These are phyloP conservation scores for Diaporthe sp. DNA, from an alignment of 2,329 filamentous ascomycete genomes.

Conservation along the genomic window DNA sequence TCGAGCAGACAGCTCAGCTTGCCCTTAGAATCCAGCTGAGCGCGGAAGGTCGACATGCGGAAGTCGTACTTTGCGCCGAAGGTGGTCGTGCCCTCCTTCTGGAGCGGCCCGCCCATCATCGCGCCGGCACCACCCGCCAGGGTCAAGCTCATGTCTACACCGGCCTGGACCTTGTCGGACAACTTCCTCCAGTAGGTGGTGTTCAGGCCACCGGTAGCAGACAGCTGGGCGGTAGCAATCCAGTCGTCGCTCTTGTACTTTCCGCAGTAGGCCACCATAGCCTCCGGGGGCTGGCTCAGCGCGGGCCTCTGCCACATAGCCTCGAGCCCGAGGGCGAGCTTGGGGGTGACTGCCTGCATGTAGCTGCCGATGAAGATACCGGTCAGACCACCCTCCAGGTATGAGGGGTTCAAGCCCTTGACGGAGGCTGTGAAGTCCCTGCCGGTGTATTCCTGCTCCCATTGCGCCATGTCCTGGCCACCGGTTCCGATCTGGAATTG, in stretches of 20 bases:
- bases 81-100: slow-evolving; percentile 90
- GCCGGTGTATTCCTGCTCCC: slow-evolving; percentile 96
- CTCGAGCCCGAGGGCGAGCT: slow-evolving; percentile 88
- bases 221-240: slow-evolving; percentile 90
- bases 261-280: slow-evolving; percentile 87
- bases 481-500: slow-evolving; percentile 84
- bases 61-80: slow-evolving; percentile 99
- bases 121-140: slow-evolving; percentile 74
- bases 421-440: slow-evolving; percentile 92
- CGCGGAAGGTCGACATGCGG: slow-evolving; percentile 92
- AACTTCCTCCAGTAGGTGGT: slow-evolving; percentile 94
- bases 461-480: slow-evolving; percentile 86
- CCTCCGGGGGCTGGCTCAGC: slow-evolving; percentile 88
- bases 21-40: slow-evolving; percentile 94
- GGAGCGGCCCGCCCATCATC: slow-evolving; percentile 79
- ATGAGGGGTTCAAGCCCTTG: slow-evolving; percentile 95
- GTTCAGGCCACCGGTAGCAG: slow-evolving; percentile 88
- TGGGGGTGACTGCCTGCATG: slow-evolving; percentile 90
- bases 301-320: slow-evolving; percentile 92
- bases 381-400: slow-evolving; percentile 90
- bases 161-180: slow-evolving; percentile 95
- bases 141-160: slow-evolving; percentile 92
- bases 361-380: slow-evolving; percentile 97
- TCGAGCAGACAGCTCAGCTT: slow-evolving; percentile 93
- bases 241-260: slow-evolving; percentile 93